Evolutionary conservation across 139 green algal genomes (phyloP), one percentile per base, ranked within the genome.

Genomic region (Chlamydomonas urium): DNA sequence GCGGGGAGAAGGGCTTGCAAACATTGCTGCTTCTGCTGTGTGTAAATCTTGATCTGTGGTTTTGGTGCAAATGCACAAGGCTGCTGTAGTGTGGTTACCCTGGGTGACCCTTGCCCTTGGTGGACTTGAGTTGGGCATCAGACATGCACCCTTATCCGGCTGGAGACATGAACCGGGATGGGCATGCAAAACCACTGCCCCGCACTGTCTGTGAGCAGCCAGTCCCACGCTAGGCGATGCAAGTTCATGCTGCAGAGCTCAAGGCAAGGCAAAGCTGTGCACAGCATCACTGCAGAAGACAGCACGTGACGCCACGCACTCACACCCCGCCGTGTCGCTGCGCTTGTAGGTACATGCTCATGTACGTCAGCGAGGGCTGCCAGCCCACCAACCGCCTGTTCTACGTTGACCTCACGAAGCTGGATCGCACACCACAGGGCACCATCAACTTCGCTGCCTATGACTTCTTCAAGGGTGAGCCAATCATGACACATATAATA

Each of bases 311-410:
- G 42, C 10, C 42, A 37, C 58, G 10, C 58, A 37, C 58, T 63
- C 50, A 28, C 61, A 63, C 47, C 5, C 34, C 47, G 47, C 10
- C 45, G 47, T 23, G 26, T 48, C 8, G 45, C 48, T 28, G 50
- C 61, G 26, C 32, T 37, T 35, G 21, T 77, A 91, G 87, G 45
- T 96, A 92, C 71, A 73, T 96, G 37, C 33, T 96, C 14, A 61
- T 97, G 60, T 82, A 79, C 35, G 70, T 94, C 4, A 74, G n/a
- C 34, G 74, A 84, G 47, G 93, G 93, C 38, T 96, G 88, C 76
- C 79, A 90, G 74, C 92, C 93, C 2, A 71, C 79, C 71, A 97
- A 97, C 81, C 83, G 78, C 42, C 45, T 95, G 31, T 92, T 76
- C 80, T 34, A 78, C 24, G 69, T 81, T 32, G 74, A 84, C 72